Percentiles rank a stretch among this genome's conserved stretches.
Conservation (phyloP, 169 alveolate species). For the Plasmodium vivax region DNA sequence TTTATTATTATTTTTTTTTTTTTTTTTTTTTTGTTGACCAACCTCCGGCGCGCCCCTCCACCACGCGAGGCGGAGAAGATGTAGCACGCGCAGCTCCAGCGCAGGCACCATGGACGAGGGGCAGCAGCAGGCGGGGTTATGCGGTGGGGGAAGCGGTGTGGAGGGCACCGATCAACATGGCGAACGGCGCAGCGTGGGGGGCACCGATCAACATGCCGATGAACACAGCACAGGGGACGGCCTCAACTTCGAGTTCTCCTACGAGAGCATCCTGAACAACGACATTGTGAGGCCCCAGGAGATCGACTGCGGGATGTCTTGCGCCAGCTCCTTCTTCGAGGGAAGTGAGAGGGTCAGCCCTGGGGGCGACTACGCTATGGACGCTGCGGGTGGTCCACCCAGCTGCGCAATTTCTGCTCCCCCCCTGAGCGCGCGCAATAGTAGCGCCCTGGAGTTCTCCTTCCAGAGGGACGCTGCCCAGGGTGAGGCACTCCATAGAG, state of each 20-base stretch:
- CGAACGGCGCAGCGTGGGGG: too few relatives aligned
- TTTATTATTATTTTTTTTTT: background rate
- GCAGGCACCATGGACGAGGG: background rate
- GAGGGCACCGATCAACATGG: background rate
- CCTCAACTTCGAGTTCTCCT: constrained; percentile 31
- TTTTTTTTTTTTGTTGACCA: background rate
- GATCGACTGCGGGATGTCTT: constrained; percentile 70
- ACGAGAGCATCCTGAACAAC: constrained; percentile 40
- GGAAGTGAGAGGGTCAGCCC: background rate
- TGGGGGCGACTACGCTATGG: background rate
- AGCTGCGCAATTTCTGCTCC: background rate
- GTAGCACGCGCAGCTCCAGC: background rate
- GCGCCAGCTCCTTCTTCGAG: constrained; percentile 46
- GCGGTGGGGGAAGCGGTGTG: background rate
- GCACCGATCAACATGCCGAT: too few relatives aligned
- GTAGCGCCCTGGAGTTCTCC: background rate
- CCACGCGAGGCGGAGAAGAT: background rate
- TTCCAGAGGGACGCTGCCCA: background rate
- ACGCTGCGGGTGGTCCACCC: background rate
- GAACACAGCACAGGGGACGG: too few relatives aligned
- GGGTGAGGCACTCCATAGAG: background rate
- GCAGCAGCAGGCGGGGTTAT: background rate
- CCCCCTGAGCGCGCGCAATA: background rate
- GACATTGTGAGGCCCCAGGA: constrained; percentile 68
- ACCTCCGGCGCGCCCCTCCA: background rate